Base-by-base conservation (phyloP, 139 green algal genomes). In the Tetratostichococcus sp. region DNA sequence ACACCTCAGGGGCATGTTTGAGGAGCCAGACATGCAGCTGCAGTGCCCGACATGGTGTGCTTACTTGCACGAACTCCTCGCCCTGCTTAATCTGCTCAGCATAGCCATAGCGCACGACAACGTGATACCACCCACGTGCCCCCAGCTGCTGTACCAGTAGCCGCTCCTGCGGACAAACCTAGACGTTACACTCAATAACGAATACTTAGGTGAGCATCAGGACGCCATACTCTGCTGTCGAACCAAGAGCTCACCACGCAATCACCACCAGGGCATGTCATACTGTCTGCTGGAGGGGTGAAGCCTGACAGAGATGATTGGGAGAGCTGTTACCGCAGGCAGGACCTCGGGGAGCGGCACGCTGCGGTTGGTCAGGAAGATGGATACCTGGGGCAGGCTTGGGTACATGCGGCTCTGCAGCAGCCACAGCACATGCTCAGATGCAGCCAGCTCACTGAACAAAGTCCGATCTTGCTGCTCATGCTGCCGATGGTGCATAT, bases 111-210 rank as follows among this genome's bases (percentile, higher is more conserved):
- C 77, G 75, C 57, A 67, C 72, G 26, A 82, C 70, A 35, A 67
- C 43, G 32, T 82, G 77, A 65, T 76, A 82, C 67, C 78, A 82
- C 67, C 77, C 77, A 4, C 57, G 59, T 19, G 75, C 30, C 8
- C 68, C 72, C 65, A 78, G 77, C 50, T 74, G 70, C 67, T 82
- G 35, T 1, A 82, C 59, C 35, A 82, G 65, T 8, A 82, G 31
- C 30, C 72, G 72, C 72, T 82, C 77, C 35, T 75, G 50, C 50
- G 19, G 14, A n/a, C 19, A 17, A 28, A 2, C 14, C 17, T 11
- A 11, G 11, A 50, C 39, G 39, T 50, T 8, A 8, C 8, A 14
- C 39, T 8, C 39, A 14, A n/a, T n/a, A n/a, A n/a, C n/a, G 8
- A 14, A 14, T 14, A 50, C 8, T 50, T 14, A 50, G 39, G 39